Conservation (phyloP, 106 monocot genomes). For the Posidonia australis region DNA sequence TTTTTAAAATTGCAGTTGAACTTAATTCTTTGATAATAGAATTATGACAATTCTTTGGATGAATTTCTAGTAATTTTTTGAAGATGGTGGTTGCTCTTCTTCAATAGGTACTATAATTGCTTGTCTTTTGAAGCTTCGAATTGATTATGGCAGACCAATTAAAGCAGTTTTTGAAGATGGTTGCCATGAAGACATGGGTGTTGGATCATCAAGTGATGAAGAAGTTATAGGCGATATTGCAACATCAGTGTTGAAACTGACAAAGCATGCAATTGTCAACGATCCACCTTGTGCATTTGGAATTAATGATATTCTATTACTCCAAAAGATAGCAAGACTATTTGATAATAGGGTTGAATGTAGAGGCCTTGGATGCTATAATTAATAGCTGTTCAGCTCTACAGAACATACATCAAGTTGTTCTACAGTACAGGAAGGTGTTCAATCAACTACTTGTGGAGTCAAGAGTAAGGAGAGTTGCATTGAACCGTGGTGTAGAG, state of each 20-base stretch:
- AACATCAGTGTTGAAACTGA: constrained; percentile 14
- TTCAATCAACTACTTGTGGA: constrained; percentile 91
- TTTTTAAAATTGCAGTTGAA: not conserved
- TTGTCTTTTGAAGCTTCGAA: constrained; percentile 82
- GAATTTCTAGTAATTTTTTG: not conserved
- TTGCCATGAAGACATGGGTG: constrained; percentile 25
- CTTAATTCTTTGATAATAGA: not conserved
- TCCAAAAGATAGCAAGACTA: constrained; percentile 78
- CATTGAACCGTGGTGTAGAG: constrained; percentile 88
- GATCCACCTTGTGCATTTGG: constrained; percentile 46
- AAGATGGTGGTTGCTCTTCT: constrained; percentile 1
- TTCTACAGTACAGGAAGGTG: constrained; percentile 70
- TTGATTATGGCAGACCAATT: constrained; percentile 79
- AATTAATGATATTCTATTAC: constrained; percentile 76
- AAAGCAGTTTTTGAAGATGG: constrained; percentile 31
- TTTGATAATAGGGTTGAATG: constrained; percentile 94
- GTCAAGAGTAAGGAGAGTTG: constrained; percentile 81
- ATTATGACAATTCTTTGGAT: no score
- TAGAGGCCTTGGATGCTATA: constrained; percentile 79
- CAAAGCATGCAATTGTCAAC: constrained; percentile 22
- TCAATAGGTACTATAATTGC: constrained; percentile 90
- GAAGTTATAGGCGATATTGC: constrained; percentile 34
- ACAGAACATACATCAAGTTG: constrained; percentile 94
- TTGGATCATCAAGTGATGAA: constrained; percentile 58
- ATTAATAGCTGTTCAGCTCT: constrained; percentile 89